A percentile compares a stretch with the other conserved stretches of the same genome.
Conservation (phyloP, 225 moss, liverwort and hornwort genomes). For the Pleurozium schreberi region DNA sequence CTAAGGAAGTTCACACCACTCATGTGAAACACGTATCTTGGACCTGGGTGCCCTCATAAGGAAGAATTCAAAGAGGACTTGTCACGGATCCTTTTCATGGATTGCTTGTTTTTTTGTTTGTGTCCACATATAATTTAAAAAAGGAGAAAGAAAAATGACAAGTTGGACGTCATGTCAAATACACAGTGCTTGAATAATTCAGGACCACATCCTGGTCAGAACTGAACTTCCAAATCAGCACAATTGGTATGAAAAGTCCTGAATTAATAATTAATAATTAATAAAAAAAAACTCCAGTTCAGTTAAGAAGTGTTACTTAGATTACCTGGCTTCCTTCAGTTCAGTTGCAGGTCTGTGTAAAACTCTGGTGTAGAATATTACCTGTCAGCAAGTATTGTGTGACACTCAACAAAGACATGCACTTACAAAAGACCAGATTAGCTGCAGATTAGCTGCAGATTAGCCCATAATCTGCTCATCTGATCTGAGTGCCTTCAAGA, state of each 20-base stretch:
- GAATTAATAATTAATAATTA: not conserved
- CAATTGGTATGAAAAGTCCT: not conserved
- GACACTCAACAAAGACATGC: not conserved
- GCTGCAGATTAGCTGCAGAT: not conserved
- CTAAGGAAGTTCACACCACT: not conserved
- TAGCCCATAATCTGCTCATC: not conserved
- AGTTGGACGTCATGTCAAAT: not conserved
- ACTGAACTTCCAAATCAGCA: not conserved
- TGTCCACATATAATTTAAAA: too few relatives aligned
- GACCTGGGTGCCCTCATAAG: not conserved
- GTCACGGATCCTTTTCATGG: not conserved
- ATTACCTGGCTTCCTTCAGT: too few relatives aligned
- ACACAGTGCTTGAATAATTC: not conserved
- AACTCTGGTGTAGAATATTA: not conserved
- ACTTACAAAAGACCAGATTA: not conserved
- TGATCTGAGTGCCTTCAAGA: not conserved
- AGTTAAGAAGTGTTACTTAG: too few relatives aligned
- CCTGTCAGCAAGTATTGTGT: not conserved
- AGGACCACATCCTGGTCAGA: not conserved
- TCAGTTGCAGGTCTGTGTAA: not conserved
- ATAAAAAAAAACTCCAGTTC: not conserved
- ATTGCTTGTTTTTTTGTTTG: not conserved
- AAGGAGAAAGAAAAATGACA: too few relatives aligned
- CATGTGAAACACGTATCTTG: not conserved
- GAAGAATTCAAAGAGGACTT: not conserved